Conservation (phyloP, 2,329 filamentous ascomycete genomes). For the Phaeosphaeria sp. region DNA sequence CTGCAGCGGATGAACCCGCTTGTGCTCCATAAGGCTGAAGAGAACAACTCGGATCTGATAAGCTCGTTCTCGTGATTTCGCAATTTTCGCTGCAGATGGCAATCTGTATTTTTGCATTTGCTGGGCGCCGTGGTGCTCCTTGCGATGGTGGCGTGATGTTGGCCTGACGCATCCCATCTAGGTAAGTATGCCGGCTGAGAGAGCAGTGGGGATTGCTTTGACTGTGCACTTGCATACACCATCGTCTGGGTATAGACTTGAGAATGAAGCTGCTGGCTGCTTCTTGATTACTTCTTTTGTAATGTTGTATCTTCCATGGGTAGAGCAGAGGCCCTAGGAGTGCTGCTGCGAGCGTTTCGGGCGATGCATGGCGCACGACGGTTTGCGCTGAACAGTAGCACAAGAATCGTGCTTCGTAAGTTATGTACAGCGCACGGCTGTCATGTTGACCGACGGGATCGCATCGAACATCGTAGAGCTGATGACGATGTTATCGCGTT, state of each 20-base stretch:
- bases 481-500: neutral
- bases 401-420: neutral
- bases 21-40: slow-evolving; percentile 16
- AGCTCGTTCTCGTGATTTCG: neutral
- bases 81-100: slow-evolving; percentile 16
- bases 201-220: neutral
- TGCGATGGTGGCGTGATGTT: slow-evolving; percentile 27
- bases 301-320: neutral
- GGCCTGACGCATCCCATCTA: slow-evolving; percentile 12
- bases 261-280: neutral
- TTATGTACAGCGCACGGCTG: neutral
- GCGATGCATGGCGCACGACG: neutral
- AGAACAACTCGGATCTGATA: slow-evolving; percentile 13
- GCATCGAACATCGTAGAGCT: neutral
- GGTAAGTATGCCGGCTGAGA: slow-evolving; percentile 4
- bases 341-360: neutral
- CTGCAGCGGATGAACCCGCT: slow-evolving; percentile 21
- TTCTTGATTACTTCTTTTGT: neutral
- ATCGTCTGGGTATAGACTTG: neutral
- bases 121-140: slow-evolving; percentile 2
- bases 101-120: slow-evolving; percentile 9
- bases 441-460: neutral
- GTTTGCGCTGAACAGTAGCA: neutral
- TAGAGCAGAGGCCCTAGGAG: slow-evolving; percentile 20
- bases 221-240: neutral